Percentiles rank a stretch among this genome's conserved stretches.
phyloP scores from a whole-genome alignment of 768 basidiomycete species.

The Lentinula guzmanii region DNA sequence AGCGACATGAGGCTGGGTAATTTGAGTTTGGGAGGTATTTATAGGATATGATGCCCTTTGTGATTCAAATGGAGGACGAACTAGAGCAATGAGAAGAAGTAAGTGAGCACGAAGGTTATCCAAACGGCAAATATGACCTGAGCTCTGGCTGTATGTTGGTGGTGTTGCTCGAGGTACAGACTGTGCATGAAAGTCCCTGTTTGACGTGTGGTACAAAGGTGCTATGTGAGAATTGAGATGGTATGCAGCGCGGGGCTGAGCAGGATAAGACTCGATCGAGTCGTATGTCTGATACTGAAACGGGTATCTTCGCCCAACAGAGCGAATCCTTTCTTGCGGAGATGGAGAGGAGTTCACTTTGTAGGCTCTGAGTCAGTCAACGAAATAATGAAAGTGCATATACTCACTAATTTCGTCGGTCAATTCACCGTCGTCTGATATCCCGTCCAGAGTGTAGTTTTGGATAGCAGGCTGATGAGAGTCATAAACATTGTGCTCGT shows the following conservation, averaged over 20 bases:
- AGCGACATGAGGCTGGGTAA: neutral
- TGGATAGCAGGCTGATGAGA: neutral
- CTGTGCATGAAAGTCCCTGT: neutral
- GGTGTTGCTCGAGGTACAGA: neutral
- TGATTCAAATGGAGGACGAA: neutral
- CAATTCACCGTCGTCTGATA: constrained; percentile 18
- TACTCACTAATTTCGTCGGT: constrained; percentile 28
- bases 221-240: neutral
- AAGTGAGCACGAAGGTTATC: neutral
- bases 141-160: neutral
- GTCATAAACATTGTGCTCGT: neutral
- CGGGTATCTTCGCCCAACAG: neutral
- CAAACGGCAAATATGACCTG: neutral
- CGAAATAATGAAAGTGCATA: constrained; percentile 20
- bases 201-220: neutral
- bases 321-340: constrained; percentile 21
- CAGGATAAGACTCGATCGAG: neutral
- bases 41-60: neutral
- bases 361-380: neutral
- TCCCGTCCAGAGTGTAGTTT: constrained; percentile 10
- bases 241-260: neutral
- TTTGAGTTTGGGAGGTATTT: neutral
- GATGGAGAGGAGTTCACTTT: constrained; percentile 28
- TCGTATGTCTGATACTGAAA: neutral
- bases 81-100: neutral